Base-by-base conservation (phyloP, 306 rosid species). In the Erythrophleum fordii region DNA sequence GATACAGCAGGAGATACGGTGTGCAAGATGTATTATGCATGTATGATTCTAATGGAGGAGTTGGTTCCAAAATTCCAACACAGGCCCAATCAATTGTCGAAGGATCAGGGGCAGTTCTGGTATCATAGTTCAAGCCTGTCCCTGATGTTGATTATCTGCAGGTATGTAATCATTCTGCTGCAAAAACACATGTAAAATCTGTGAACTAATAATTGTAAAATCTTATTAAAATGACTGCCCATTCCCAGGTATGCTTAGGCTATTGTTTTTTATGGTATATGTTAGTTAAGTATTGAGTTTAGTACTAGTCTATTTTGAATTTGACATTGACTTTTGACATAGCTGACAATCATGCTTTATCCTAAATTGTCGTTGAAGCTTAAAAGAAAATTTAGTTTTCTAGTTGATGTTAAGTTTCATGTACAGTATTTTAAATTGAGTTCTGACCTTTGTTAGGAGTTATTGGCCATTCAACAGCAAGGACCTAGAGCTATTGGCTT, bases 381-480 rank as follows among this genome's bases (percentile, higher is more conserved):
- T 58, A 7, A 52, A 55, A 77, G 42, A 51, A 39, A 41, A 29
- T 28, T 62, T 62, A 42, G 52, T 34, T 81, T 25, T 58, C 73
- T 55, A 42, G 49, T 53, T 45, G 49, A 76, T 65, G 37, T 60
- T 80, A 58, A 34, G 55, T 72, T 80, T 62, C 31, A 39, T 29
- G 20, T 22, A 13, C 44, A 8, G 29, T 60, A 51, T 59, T 39
- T 49, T 68, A 28, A 85, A 49, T 41, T 56, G 5, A 44, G 23
- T 44, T 68, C 37, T 67, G 44, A 49, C 69, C 37, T 82, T 77
- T 52, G 64, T 62, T 90, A 95, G 98, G 98, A 95, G 83, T 86
- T 95, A 82, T 84, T 95, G 77, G 98, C 98, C 77, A 95, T 95
- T 91, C 98, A 95, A 83, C 98, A 95, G 84, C 97, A 95, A 90